Percentiles rank a stretch among this genome's conserved stretches.
Evolutionary conservation across 2,329 filamentous ascomycete species (phyloP).

Genomic region (Fusarium verrucosum): DNA sequence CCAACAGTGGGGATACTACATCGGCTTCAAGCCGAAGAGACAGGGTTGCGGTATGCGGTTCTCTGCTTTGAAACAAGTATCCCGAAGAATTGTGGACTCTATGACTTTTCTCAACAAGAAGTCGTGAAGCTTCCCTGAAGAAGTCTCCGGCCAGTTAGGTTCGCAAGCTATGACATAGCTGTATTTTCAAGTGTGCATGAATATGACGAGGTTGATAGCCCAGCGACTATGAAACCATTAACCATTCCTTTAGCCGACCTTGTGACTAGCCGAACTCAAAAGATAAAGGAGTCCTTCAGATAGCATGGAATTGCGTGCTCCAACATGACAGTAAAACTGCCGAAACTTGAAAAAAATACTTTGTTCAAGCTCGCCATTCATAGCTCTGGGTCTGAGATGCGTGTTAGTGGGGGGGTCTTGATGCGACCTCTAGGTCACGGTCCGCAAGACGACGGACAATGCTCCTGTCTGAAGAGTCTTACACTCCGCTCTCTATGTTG

Average conservation of each 20-base stretch:
- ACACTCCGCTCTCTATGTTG: conserved; percentile 1
- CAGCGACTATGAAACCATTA: background rate
- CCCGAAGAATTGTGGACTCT: background rate
- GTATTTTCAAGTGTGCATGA: background rate
- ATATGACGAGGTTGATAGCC: background rate
- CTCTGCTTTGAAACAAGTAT: background rate
- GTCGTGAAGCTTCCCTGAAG: background rate
- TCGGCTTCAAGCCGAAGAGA: background rate
- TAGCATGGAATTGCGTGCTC: background rate
- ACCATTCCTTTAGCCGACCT: background rate
- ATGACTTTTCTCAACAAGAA: background rate
- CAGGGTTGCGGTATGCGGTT: background rate
- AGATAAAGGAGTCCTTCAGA: conserved; percentile 3
- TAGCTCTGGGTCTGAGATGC: conserved; percentile 2
- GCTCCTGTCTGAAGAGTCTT: conserved; percentile 12
- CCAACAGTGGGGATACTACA: background rate
- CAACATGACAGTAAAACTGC: background rate
- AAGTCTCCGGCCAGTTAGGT: background rate
- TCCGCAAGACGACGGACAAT: conserved; percentile 5
- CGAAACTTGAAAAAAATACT: background rate
- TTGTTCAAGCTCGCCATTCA: conserved; percentile 9
- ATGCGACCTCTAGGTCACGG: conserved; percentile 15
- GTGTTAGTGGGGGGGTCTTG: conserved; percentile 16
- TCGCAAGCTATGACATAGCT: conserved; percentile 1
- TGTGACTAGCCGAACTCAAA: conserved; percentile 7